These are phyloP conservation scores for Psilocybe tampanensis DNA, from an alignment of 768 basidiomycete species.

Conservation along the genomic window DNA sequence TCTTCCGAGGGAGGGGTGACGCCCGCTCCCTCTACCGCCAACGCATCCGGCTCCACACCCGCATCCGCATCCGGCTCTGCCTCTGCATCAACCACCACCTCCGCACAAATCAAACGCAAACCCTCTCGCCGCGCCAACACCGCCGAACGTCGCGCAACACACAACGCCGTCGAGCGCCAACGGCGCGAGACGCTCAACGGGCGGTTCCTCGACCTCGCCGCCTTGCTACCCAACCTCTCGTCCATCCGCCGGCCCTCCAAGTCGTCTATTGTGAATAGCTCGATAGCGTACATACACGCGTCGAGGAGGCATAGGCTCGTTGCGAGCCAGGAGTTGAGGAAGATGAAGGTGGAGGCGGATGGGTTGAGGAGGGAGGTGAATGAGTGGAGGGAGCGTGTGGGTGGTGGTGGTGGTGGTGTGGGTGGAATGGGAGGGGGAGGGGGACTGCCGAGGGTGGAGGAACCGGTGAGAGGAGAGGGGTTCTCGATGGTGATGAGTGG, in stretches of 20 bases:
- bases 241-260: conserved; percentile 94
- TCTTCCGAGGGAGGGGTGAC: too few relatives aligned
- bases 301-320: conserved; percentile 81
- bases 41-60: conserved; percentile 14
- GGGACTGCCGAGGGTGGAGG: conserved; percentile 71
- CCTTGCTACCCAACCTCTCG: conserved; percentile 87
- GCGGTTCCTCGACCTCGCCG: conserved; percentile 82
- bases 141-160: conserved; percentile 92
- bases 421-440: too few relatives aligned
- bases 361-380: conserved; percentile 90
- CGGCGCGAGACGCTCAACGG: conserved; percentile 92
- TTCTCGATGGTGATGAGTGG: conserved; percentile 72
- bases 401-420: too few relatives aligned
- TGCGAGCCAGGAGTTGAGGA: conserved; percentile 80
- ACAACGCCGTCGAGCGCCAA: conserved; percentile 96
- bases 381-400: conserved; percentile 85
- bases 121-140: conserved; percentile 91
- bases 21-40: conserved; percentile 17
- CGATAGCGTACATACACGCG: conserved; percentile 85
- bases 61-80: conserved; percentile 18
- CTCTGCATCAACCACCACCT: conserved; percentile 5
- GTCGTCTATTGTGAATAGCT: conserved; percentile 95
- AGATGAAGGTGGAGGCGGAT: conserved; percentile 80
- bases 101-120: conserved; percentile 69
- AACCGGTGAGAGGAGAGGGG: conserved; percentile 71